Conservation (phyloP, 2,329 filamentous ascomycete species). For the Sordariomycetes sp. region DNA sequence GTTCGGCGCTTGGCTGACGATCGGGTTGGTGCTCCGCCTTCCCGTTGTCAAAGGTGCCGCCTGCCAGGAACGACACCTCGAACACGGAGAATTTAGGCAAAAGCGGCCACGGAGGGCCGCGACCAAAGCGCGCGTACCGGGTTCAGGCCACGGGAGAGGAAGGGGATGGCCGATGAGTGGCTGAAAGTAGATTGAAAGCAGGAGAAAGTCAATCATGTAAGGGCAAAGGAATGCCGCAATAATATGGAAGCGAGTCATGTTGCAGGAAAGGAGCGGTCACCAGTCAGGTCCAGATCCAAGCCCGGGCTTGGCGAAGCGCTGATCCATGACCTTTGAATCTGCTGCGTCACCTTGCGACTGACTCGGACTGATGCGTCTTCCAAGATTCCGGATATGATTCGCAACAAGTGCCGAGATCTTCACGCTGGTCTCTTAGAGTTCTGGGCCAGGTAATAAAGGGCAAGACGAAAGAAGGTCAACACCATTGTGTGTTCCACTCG, state of each 20-base stretch:
- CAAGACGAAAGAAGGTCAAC: neutral
- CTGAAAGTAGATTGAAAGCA: neutral
- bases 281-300: neutral
- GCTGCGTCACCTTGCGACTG: neutral
- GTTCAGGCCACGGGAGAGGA: neutral
- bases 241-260: neutral
- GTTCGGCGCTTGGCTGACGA: neutral
- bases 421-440: neutral
- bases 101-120: neutral
- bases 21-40: neutral
- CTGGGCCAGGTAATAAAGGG: neutral
- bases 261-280: neutral
- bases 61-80: neutral
- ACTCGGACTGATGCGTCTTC: neutral
- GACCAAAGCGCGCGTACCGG: conserved; percentile 1
- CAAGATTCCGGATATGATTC: neutral
- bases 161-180: neutral
- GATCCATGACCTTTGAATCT: neutral
- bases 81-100: conserved; percentile 5
- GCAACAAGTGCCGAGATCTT: neutral
- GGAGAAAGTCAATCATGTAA: neutral
- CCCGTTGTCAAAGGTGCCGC: neutral
- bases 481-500: neutral
- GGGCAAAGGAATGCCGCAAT: neutral
- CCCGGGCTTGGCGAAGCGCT: too few relatives aligned